Percentiles rank a stretch among this genome's conserved stretches.
phyloP scores from a whole-genome alignment of 2,329 filamentous ascomycete species.

The Biscogniauxia marginata region DNA sequence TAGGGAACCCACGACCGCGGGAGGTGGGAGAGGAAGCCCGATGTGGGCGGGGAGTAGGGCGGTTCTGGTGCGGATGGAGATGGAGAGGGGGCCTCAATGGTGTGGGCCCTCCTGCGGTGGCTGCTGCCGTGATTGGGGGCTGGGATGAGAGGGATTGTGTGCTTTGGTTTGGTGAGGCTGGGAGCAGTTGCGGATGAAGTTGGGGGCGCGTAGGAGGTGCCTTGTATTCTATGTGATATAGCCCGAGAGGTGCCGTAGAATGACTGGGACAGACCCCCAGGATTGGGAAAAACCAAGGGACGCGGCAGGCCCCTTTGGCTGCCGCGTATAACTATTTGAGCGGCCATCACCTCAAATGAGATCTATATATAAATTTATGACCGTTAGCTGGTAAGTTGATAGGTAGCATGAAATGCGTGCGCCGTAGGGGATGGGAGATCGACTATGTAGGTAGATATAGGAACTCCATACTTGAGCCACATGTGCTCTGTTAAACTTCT shows the following conservation, averaged over 20 bases:
- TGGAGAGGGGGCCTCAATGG: conserved; percentile 19
- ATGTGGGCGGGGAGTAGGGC: conserved; percentile 70
- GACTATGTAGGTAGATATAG: neutral
- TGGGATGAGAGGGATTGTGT: conserved; percentile 12
- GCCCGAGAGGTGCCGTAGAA: neutral
- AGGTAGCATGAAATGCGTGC: no score
- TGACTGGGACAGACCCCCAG: neutral
- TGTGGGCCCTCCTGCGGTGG: conserved; percentile 21
- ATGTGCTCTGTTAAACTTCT: no score
- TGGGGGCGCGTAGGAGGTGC: no score
- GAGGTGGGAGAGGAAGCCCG: conserved; percentile 67
- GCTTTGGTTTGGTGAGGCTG: conserved; percentile 17
- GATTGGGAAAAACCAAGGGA: neutral
- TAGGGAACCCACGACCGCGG: conserved; percentile 74
- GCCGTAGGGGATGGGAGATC: neutral
- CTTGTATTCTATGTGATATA: neutral
- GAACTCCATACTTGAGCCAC: no score
- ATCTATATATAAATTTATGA: neutral
- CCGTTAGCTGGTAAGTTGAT: neutral
- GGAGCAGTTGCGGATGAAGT: conserved; percentile 11
- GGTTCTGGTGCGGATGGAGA: conserved; percentile 22
- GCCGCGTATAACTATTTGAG: neutral
- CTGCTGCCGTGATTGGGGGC: conserved; percentile 2
- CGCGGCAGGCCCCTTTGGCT: neutral
- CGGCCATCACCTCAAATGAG: neutral